A percentile compares a stretch with the other conserved stretches of the same genome.
Conservation (phyloP, 805 yeast species). For the Yarrowia divulgata region DNA sequence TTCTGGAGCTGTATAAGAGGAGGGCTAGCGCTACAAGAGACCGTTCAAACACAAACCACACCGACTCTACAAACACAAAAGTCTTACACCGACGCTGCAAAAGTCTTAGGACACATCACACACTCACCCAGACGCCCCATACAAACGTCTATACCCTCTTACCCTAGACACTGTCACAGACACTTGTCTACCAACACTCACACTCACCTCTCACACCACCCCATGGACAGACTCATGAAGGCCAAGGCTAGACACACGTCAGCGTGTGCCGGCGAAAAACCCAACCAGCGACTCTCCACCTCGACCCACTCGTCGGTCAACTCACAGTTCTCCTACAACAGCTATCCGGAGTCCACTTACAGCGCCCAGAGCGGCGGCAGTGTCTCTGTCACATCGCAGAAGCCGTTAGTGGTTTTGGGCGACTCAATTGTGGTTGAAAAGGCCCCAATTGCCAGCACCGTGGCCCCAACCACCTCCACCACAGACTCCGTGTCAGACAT, state of each 20-base stretch:
- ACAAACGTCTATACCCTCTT: too few species aligned
- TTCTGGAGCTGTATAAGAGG: too few species aligned
- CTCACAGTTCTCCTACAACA: slow-evolving; percentile 29
- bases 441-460: neutral
- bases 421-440: neutral
- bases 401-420: slow-evolving; percentile 21
- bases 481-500: slow-evolving; percentile 10
- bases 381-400: neutral
- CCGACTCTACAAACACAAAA: too few species aligned
- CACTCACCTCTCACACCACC: neutral
- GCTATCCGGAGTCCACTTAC: slow-evolving; percentile 15
- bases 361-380: slow-evolving; percentile 1
- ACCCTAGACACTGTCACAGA: too few species aligned
- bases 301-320: slow-evolving; percentile 36
- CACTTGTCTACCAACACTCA: too few species aligned
- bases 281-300: slow-evolving; percentile 17
- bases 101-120: too few species aligned
- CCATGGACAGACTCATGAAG: slow-evolving; percentile 39
- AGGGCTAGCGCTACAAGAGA: too few species aligned
- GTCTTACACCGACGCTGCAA: too few species aligned
- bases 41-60: too few species aligned
- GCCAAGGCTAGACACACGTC: slow-evolving; percentile 34
- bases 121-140: too few species aligned
- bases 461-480: neutral
- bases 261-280: neutral